Evolutionary conservation across 495 filamentous ascomycete genomes (phyloP), one percentile per base, ranked within the genome.

Genomic region (Penicillium alfredii): DNA sequence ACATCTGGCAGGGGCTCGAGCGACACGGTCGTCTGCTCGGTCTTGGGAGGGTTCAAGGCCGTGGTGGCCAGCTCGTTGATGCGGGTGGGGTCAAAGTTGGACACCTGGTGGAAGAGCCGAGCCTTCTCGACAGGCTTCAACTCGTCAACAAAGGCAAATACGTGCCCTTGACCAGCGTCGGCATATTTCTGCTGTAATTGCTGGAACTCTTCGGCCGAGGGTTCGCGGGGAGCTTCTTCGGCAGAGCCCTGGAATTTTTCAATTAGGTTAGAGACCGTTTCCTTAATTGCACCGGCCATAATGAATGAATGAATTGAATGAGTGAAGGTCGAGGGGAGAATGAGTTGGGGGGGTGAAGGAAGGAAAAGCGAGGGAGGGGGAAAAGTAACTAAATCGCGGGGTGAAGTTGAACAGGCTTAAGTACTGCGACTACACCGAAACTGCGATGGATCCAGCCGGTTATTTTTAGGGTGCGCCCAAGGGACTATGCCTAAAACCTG

Each of bases 1-100:
- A 78, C 76, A n/a, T 86, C 84, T 27, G 92, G 93, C 11, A 99
- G 76, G 17, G 90, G 93, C 65, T 97, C 86, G 41, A 97, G 76
- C 20, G 72, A 73, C 23, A 70, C 67, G 35, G 72, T 53, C 17
- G 66, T 71, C 4, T 62, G 40, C 10, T 60, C 49, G 41, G 58
- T 44, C 49, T 80, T 73, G 30, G 84, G 77, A 6, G 89, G 86
- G 58, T 89, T 76, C 33, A 96, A 71, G 33, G 87, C 87, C 59
- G 74, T 80, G 49, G 89, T 72, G 51, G 83, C 76, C 52, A 98
- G 74, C 35, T 82, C 75, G 67, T 94, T 89, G 74, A 89, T 83
- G 66, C 83, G 74, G 40, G 65, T 69, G 13, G 88, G 87, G 50
- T 96, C 77, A 64, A 97, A 86, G 49, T 66, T 72, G 39, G 72